A percentile compares a stretch with the other conserved stretches of the same genome.
Evolutionary conservation across 305 asterid genomes (phyloP).

Genomic region (Solanum hybrid): DNA sequence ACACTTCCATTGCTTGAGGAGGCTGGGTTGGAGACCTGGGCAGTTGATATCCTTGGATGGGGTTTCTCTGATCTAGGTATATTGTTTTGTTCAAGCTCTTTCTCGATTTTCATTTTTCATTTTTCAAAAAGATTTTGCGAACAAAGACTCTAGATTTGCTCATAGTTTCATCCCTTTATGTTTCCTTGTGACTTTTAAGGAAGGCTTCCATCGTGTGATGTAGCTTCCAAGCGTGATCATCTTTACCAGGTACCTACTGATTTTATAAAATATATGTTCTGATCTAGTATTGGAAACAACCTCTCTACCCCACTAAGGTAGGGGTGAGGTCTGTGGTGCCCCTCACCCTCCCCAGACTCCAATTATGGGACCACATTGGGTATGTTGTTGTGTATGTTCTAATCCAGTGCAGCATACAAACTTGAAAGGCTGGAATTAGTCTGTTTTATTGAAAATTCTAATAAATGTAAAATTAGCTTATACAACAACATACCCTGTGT

Average conservation of each 20-base stretch:
- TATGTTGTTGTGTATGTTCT: background rate
- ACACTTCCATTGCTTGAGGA: conserved; percentile 66
- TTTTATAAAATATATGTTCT: background rate
- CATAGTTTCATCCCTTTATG: background rate
- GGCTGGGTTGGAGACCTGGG: conserved; percentile 73
- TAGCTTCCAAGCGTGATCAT: conserved; percentile 64
- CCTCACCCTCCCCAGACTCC: background rate
- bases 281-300: background rate
- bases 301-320: background rate
- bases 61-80: conserved; percentile 75
- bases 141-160: background rate
- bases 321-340: background rate
- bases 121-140: background rate
- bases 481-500: background rate
- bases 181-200: conserved; percentile 25
- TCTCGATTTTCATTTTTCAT: background rate
- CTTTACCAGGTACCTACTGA: conserved; percentile 51
- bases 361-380: background rate
- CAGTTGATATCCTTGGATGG: conserved; percentile 89
- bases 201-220: conserved; percentile 54
- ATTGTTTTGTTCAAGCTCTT: background rate
- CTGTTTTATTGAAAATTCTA: background rate
- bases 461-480: background rate
- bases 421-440: background rate
- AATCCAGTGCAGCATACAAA: background rate